A percentile compares a stretch with the other conserved stretches of the same genome.
Evolutionary conservation across 345 rosid species (phyloP).

Genomic region (Gossypium arboreum): DNA sequence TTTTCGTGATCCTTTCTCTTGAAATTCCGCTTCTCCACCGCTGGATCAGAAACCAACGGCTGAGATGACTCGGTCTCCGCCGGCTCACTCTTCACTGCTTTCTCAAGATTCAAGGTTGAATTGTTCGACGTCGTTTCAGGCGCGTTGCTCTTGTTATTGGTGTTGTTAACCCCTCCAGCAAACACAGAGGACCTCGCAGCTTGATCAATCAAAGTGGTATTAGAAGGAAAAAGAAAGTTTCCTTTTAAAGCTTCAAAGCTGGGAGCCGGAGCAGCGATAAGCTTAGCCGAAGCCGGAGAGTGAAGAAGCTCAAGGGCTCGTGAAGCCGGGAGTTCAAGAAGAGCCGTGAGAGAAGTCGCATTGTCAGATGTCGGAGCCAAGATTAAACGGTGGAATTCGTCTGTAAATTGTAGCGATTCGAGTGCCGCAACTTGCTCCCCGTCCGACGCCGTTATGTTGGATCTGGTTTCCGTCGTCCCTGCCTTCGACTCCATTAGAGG

Average conservation of each 20-base stretch:
- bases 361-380: conserved; percentile 36
- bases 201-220: conserved; percentile 27
- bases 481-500: conserved; percentile 38
- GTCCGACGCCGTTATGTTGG: conserved; percentile 22
- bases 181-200: conserved; percentile 38
- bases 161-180: conserved; percentile 27
- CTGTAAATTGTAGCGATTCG: conserved; percentile 45
- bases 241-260: conserved; percentile 23
- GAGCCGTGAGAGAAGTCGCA: conserved; percentile 55
- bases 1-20: conserved; percentile 52
- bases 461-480: conserved; percentile 37
- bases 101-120: conserved; percentile 33
- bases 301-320: conserved; percentile 62
- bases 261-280: neutral
- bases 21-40: conserved; percentile 26
- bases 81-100: conserved; percentile 38
- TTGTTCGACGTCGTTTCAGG: conserved; percentile 30
- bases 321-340: conserved; percentile 58
- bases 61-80: conserved; percentile 34
- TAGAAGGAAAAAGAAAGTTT: conserved; percentile 29
- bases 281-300: conserved; percentile 36
- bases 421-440: conserved; percentile 26
- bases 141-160: conserved; percentile 21
- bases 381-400: conserved; percentile 46
- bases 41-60: conserved; percentile 33